phyloP scores from a whole-genome alignment of 345 rosid genomes.

The Gossypium stocksii region DNA sequence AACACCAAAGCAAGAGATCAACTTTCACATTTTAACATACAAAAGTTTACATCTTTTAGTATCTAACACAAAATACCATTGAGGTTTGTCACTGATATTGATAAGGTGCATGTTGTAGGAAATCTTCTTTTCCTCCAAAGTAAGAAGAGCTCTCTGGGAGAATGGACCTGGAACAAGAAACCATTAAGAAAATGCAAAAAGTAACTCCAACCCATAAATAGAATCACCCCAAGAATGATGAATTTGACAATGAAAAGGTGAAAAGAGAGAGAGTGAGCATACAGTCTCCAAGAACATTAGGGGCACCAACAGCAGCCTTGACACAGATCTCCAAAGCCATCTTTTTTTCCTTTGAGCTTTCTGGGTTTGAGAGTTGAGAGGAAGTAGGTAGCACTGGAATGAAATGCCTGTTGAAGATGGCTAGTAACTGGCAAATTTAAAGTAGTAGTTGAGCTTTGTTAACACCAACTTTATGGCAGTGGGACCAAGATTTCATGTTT shows the following conservation, averaged over 20 bases:
- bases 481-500: too few relatives aligned
- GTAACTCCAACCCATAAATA: neutral
- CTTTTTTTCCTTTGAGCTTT: slow-evolving; percentile 1
- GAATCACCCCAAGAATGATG: slow-evolving; percentile 12
- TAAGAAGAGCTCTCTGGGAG: slow-evolving; percentile 56
- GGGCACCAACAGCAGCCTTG: slow-evolving; percentile 75
- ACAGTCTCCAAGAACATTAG: slow-evolving; percentile 78
- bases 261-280: neutral
- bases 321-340: slow-evolving; percentile 83
- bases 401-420: neutral
- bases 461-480: neutral
- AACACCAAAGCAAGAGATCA: neutral
- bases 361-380: neutral
- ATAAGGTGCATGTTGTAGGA: slow-evolving; percentile 53
- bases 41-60: slow-evolving; percentile 9
- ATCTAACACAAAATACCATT: slow-evolving; percentile 43
- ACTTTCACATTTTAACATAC: neutral
- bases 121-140: slow-evolving; percentile 84
- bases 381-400: neutral
- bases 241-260: neutral
- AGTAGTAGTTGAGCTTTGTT: neutral
- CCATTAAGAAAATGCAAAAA: neutral
- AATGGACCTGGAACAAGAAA: slow-evolving; percentile 56
- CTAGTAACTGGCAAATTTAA: neutral
- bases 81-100: slow-evolving; percentile 58